phyloP scores from a whole-genome alignment of 441 rosid genomes.

The Bruguiera hainesii region DNA sequence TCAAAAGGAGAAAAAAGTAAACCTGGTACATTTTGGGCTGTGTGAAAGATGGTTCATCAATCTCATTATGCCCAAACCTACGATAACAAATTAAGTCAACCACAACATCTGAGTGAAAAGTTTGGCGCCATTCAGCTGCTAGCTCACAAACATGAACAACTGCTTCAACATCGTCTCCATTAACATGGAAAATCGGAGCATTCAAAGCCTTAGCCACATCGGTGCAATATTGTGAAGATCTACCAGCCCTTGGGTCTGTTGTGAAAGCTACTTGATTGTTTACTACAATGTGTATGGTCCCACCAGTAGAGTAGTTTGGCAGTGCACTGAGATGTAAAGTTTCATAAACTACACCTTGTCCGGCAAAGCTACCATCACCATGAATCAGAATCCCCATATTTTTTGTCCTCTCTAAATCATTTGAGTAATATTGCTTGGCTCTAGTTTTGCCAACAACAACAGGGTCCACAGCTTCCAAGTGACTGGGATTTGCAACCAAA shows the following conservation, averaged over 20 bases:
- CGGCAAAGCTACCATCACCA: constrained; percentile 99
- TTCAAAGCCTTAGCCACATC: constrained; percentile 96
- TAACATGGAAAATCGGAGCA: constrained; percentile 94
- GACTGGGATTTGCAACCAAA: constrained; percentile 97
- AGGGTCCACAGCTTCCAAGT: constrained; percentile 96
- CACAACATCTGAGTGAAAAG: constrained; percentile 90
- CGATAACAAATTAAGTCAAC: constrained; percentile 94
- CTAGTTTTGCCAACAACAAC: constrained; percentile 98
- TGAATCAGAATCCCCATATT: constrained; percentile 89
- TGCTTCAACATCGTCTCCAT: constrained; percentile 95
- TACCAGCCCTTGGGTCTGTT: constrained; percentile 88
- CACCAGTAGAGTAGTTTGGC: constrained; percentile 93
- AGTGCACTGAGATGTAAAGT: constrained; percentile 96
- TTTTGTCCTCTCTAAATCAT: constrained; percentile 74
- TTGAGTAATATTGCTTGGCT: constrained; percentile 89
- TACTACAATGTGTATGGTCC: constrained; percentile 95
- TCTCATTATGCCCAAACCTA: constrained; percentile 92
- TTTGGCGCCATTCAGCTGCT: constrained; percentile 99
- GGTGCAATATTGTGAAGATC: constrained; percentile 95
- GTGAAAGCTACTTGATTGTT: constrained; percentile 99
- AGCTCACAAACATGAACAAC: constrained; percentile 93
- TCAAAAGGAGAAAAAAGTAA: constrained; percentile 4
- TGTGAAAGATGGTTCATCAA: constrained; percentile 93
- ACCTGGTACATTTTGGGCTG: constrained; percentile 99
- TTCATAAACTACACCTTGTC: constrained; percentile 96